Conservation (phyloP, 2,329 filamentous ascomycete species). For the Aspergillus tubingensis region DNA sequence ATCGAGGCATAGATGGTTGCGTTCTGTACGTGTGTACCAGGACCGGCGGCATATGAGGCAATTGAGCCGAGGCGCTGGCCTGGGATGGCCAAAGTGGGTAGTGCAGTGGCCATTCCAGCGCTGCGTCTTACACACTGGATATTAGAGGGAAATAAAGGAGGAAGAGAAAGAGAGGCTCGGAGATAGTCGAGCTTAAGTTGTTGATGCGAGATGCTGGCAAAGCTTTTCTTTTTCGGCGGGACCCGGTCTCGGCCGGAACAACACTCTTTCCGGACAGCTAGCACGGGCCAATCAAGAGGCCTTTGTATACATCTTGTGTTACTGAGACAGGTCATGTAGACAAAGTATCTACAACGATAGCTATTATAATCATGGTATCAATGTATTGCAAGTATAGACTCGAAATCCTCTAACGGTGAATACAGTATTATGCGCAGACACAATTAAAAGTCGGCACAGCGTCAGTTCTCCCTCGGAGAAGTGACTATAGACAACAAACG, state of each 20-base stretch:
- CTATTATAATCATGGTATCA: constrained; percentile 19
- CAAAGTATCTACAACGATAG: not conserved
- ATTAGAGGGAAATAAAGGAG: not conserved
- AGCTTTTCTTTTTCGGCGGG: not conserved
- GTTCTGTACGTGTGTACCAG: constrained; percentile 81
- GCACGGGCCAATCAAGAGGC: not conserved
- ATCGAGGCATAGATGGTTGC: constrained; percentile 79
- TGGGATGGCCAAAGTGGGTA: constrained; percentile 67
- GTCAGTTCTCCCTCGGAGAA: constrained; percentile 10
- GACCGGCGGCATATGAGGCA: constrained; percentile 68
- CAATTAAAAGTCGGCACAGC: constrained; percentile 23
- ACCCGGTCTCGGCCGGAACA: not conserved
- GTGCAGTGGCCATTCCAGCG: constrained; percentile 30
- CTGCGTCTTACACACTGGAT: not conserved
- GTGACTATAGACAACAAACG: constrained; percentile 16
- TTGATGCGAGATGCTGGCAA: not conserved
- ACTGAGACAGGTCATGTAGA: too few relatives aligned
- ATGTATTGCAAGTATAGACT: constrained; percentile 25
- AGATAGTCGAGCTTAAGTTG: not conserved
- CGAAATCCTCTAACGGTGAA: constrained; percentile 30
- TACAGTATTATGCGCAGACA: constrained; percentile 33
- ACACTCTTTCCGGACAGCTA: not conserved
- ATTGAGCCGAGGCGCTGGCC: constrained; percentile 75
- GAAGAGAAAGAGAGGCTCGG: not conserved
- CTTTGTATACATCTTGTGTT: too few relatives aligned